Percentiles rank a stretch among this genome's conserved stretches.
Conservation (phyloP, 371 early-diverging fungal species). For the Haplosporangium sp. region DNA sequence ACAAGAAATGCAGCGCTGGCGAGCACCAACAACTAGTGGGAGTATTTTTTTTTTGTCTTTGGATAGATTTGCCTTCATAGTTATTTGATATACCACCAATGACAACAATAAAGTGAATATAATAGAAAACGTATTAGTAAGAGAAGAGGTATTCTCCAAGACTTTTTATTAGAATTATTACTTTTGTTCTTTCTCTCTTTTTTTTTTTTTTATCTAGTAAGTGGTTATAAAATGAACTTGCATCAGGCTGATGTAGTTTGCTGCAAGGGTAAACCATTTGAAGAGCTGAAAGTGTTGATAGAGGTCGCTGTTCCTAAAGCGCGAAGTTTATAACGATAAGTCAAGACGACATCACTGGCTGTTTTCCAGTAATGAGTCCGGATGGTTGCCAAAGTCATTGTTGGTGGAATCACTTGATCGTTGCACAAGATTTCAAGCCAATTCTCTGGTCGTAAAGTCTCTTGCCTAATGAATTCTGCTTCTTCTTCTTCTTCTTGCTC, state of each 20-base stretch:
- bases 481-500: slow-evolving; percentile 26
- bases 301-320: not conserved
- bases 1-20: not conserved
- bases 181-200: not conserved
- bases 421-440: slow-evolving; percentile 83
- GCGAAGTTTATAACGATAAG: slow-evolving; percentile 65
- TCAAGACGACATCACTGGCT: slow-evolving; percentile 80
- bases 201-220: not conserved
- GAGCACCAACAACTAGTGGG: not conserved
- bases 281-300: no score
- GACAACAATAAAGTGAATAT: not conserved
- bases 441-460: slow-evolving; percentile 64
- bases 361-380: slow-evolving; percentile 87
- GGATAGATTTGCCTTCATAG: no score
- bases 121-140: no score
- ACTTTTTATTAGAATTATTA: not conserved
- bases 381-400: slow-evolving; percentile 87
- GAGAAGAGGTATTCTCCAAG: not conserved
- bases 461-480: slow-evolving; percentile 23
- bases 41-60: not conserved
- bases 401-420: slow-evolving; percentile 76
- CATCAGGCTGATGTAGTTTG: not conserved
- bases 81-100: not conserved
- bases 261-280: not conserved
- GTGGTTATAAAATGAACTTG: not conserved